Evolutionary conservation across 2,329 filamentous ascomycete species (phyloP).

Genomic region (Colletotrichum sp.): DNA sequence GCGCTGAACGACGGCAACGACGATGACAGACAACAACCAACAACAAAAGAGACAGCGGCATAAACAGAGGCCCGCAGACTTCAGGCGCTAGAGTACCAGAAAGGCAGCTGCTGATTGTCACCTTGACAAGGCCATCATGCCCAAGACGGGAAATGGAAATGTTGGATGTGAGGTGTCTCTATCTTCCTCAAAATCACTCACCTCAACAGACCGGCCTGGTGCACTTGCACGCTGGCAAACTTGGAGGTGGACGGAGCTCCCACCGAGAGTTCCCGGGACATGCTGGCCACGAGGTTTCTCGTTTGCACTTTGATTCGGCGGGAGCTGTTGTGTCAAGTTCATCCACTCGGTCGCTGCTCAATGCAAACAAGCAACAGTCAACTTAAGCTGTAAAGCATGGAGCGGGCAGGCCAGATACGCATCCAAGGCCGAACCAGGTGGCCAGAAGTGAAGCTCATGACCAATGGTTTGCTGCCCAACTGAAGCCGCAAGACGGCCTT

Average conservation of each 20-base stretch:
- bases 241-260: neutral
- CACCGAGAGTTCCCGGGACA: neutral
- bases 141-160: neutral
- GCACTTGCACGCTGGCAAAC: neutral
- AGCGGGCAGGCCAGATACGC: neutral
- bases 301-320: constrained; percentile 16
- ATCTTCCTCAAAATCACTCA: neutral
- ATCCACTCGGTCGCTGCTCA: constrained; percentile 8
- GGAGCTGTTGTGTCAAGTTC: constrained; percentile 17
- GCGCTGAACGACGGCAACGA: neutral
- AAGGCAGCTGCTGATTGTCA: neutral
- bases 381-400: neutral
- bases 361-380: constrained; percentile 8
- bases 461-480: constrained; percentile 1
- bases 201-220: neutral
- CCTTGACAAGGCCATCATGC: neutral
- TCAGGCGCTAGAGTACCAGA: neutral
- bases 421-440: neutral
- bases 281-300: neutral
- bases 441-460: neutral
- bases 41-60: neutral
- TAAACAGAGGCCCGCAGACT: neutral
- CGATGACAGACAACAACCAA: neutral
- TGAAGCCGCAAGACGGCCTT: neutral
- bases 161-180: neutral